Evolutionary conservation across 331 rosid genomes (phyloP).

Genomic region (Saraca asoca): DNA sequence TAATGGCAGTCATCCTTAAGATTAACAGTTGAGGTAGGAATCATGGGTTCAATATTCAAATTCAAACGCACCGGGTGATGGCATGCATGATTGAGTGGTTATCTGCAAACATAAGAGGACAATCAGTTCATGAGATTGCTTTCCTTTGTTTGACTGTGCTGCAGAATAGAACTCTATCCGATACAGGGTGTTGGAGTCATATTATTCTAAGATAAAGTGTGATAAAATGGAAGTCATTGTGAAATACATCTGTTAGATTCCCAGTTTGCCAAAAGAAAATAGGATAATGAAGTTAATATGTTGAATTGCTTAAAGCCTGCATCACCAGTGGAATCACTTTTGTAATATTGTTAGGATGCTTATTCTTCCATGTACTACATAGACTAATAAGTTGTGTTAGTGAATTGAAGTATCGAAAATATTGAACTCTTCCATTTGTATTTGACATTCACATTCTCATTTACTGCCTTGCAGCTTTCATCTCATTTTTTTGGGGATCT

Average conservation of each 20-base stretch:
- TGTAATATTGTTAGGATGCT: not conserved
- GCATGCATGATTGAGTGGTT: not conserved
- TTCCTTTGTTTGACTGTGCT: constrained; percentile 9
- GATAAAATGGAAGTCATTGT: constrained; percentile 5
- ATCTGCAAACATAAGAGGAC: constrained; percentile 17
- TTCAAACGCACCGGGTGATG: not conserved
- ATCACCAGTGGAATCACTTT: constrained; percentile 10
- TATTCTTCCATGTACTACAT: constrained; percentile 19
- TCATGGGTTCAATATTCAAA: constrained; percentile 8
- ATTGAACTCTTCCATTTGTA: not conserved
- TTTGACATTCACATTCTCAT: not conserved
- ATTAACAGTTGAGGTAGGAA: constrained; percentile 5
- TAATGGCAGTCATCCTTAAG: not conserved
- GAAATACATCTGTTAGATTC: constrained; percentile 15
- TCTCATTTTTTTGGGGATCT: constrained; percentile 75
- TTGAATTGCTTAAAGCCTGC: constrained; percentile 16
- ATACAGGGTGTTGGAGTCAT: constrained; percentile 22
- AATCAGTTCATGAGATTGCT: constrained; percentile 18
- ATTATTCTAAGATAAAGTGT: constrained; percentile 1
- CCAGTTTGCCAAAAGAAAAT: constrained; percentile 9
- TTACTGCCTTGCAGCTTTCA: constrained; percentile 66
- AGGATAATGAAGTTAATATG: constrained; percentile 5
- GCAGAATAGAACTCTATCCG: constrained; percentile 8
- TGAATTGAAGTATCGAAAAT: constrained; percentile 25
- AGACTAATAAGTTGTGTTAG: constrained; percentile 15